Evolutionary conservation across 108 stramenopile genomes (phyloP).

Genomic region (Pseudonitzschia pungens): DNA sequence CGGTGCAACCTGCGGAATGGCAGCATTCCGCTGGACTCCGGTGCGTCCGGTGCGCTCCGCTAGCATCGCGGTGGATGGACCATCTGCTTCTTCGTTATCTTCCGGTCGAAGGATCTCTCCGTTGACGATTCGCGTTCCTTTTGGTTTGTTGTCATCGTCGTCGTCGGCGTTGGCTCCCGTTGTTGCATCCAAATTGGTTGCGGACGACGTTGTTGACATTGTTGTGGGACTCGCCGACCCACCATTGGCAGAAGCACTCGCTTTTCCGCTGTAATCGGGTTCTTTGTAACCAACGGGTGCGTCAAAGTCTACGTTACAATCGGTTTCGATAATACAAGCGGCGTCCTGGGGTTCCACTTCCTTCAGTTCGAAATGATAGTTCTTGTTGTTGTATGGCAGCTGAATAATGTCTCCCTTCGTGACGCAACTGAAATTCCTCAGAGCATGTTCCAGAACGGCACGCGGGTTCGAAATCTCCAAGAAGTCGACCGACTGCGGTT

Average conservation of each 20-base stretch:
- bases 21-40: slow-evolving; percentile 85
- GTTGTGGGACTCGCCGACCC: slow-evolving; percentile 64
- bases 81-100: slow-evolving; percentile 11
- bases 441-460: slow-evolving; percentile 94
- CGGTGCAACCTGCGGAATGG: slow-evolving; percentile 72
- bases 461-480: slow-evolving; percentile 98
- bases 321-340: slow-evolving; percentile 95
- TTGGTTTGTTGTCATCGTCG: slow-evolving; percentile 31
- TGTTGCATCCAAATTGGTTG: slow-evolving; percentile 13
- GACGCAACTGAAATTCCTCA: slow-evolving; percentile 96
- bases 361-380: slow-evolving; percentile 94
- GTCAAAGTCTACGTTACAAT: slow-evolving; percentile 95
- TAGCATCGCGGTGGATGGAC: slow-evolving; percentile 39
- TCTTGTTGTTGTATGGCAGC: slow-evolving; percentile 94
- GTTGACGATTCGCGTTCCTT: slow-evolving; percentile 70
- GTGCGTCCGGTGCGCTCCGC: slow-evolving; percentile 77
- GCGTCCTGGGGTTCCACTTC: slow-evolving; percentile 91
- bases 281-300: slow-evolving; percentile 93
- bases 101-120: slow-evolving; percentile 77
- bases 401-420: slow-evolving; percentile 97
- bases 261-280: slow-evolving; percentile 42
- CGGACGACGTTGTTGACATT: slow-evolving; percentile 34
- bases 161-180: slow-evolving; percentile 24
- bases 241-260: slow-evolving; percentile 35
- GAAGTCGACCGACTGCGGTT: slow-evolving; percentile 98